Percentiles rank a stretch among this genome's conserved stretches.
These are phyloP conservation scores for Bryoerythrophyllum caledonicum DNA, from an alignment of 225 moss, liverwort and hornwort species.

Conservation along the genomic window DNA sequence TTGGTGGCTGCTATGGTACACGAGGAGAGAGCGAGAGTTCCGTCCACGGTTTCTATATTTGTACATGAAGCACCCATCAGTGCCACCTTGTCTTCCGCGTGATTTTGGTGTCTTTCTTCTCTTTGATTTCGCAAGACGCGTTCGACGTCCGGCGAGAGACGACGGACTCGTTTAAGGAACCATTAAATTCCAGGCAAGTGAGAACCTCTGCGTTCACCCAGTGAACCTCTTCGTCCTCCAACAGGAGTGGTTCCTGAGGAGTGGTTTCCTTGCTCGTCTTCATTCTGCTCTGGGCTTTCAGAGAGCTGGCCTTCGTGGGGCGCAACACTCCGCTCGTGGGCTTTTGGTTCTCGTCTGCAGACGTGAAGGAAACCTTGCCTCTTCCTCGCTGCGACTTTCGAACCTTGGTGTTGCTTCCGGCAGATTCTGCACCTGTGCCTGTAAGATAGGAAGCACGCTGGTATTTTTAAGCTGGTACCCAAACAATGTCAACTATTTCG, in stretches of 20 bases:
- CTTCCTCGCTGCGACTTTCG: conserved; percentile 34
- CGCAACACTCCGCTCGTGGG: conserved; percentile 35
- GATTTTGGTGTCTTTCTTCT: conserved; percentile 43
- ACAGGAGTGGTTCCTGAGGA: neutral
- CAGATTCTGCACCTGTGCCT: conserved; percentile 48
- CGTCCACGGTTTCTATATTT: conserved; percentile 21
- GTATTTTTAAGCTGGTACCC: too few species aligned
- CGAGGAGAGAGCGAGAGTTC: conserved; percentile 45
- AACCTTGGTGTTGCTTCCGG: conserved; percentile 48
- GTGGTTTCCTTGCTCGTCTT: conserved; percentile 18
- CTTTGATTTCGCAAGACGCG: conserved; percentile 42
- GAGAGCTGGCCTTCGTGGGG: conserved; percentile 52
- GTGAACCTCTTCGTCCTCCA: conserved; percentile 36
- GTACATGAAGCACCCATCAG: conserved; percentile 28
- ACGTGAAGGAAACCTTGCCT: conserved; percentile 33
- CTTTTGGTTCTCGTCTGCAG: conserved; percentile 45
- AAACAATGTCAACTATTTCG: neutral
- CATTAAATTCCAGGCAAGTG: conserved; percentile 42
- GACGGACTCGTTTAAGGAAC: conserved; percentile 38
- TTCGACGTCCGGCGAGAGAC: conserved; percentile 45
- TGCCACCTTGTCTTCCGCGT: conserved; percentile 48
- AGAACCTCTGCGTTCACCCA: conserved; percentile 52
- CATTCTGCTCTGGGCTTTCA: conserved; percentile 34
- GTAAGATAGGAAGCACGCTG: neutral
- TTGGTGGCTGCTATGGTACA: conserved; percentile 25